phyloP scores from a whole-genome alignment of 2,329 filamentous ascomycete species.

The Davidsoniella neocaledoniae region DNA sequence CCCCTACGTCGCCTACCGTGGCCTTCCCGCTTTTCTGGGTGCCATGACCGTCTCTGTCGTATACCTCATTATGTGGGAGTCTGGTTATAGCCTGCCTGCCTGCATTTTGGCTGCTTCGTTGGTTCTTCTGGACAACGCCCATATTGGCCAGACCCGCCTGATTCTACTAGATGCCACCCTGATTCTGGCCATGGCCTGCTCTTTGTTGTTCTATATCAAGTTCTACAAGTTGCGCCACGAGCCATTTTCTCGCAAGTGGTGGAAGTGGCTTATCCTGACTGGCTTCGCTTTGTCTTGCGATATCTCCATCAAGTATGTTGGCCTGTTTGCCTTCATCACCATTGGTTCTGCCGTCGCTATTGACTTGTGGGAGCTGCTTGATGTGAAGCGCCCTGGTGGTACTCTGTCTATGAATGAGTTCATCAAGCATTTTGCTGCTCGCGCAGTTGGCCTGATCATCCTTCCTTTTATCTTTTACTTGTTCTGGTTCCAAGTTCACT shows the following conservation, averaged over 20 bases:
- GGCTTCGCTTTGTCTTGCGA: conserved; percentile 91
- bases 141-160: conserved; percentile 87
- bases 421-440: conserved; percentile 75
- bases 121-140: conserved; percentile 90
- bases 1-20: conserved; percentile 89
- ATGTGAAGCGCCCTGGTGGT: conserved; percentile 71
- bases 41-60: conserved; percentile 85
- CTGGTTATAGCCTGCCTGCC: conserved; percentile 87
- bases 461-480: conserved; percentile 95
- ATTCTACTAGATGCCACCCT: conserved; percentile 91
- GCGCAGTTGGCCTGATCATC: conserved; percentile 69
- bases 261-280: conserved; percentile 96
- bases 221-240: conserved; percentile 93
- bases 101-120: conserved; percentile 74
- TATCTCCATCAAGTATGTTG: conserved; percentile 97
- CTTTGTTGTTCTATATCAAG: conserved; percentile 82
- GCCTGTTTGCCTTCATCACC: conserved; percentile 89
- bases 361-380: conserved; percentile 86
- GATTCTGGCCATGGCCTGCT: conserved; percentile 90
- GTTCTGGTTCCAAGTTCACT: conserved; percentile 99
- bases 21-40: conserved; percentile 80
- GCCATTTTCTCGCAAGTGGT: conserved; percentile 91
- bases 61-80: conserved; percentile 99
- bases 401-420: conserved; percentile 67
- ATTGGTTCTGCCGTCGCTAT: conserved; percentile 88